These are phyloP conservation scores for Heterobasidion occidentale DNA, from an alignment of 1,284 basidiomycete species.

Conservation along the genomic window DNA sequence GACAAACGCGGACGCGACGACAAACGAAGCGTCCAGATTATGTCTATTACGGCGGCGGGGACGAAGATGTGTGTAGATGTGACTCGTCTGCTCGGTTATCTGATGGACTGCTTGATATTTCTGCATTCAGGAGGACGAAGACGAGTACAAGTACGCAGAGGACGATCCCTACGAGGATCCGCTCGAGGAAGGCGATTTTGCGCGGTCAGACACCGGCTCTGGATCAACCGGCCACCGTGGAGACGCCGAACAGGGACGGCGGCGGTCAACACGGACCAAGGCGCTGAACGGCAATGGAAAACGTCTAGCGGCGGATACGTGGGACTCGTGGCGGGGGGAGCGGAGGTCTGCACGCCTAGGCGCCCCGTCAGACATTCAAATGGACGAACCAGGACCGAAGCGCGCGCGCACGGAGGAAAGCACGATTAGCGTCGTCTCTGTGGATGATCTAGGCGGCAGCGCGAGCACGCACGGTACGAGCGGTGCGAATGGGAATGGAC, in stretches of 20 bases:
- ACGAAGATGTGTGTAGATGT: slow-evolving; percentile 42
- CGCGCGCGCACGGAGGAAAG: slow-evolving; percentile 71
- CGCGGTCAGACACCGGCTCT: slow-evolving; percentile 27
- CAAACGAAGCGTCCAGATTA: slow-evolving; percentile 69
- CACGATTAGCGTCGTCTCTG: slow-evolving; percentile 48
- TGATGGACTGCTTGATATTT: slow-evolving; percentile 1
- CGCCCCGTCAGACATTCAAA: slow-evolving; percentile 38
- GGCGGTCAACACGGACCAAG: slow-evolving; percentile 55
- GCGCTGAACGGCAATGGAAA: slow-evolving; percentile 41
- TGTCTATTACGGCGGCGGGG: slow-evolving; percentile 60
- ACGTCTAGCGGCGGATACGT: slow-evolving; percentile 43
- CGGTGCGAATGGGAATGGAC: slow-evolving; percentile 24
- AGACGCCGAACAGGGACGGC: slow-evolving; percentile 29
- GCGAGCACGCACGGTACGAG: slow-evolving; percentile 21
- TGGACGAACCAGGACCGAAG: slow-evolving; percentile 48
- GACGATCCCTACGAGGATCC: slow-evolving; percentile 52
- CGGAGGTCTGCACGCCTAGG: slow-evolving; percentile 64
- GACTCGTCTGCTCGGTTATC: not conserved
- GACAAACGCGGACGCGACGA: slow-evolving; percentile 67
- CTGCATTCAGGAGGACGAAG: slow-evolving; percentile 27
- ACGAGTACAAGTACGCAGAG: slow-evolving; percentile 56
- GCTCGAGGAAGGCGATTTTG: slow-evolving; percentile 21
- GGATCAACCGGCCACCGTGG: slow-evolving; percentile 24
- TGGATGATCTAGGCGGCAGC: slow-evolving; percentile 2
- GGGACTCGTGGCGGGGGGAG: slow-evolving; percentile 60